Evolutionary conservation across 306 rosid species (phyloP), one percentile per base, ranked within the genome.

Genomic region (Cucurbita pepo): DNA sequence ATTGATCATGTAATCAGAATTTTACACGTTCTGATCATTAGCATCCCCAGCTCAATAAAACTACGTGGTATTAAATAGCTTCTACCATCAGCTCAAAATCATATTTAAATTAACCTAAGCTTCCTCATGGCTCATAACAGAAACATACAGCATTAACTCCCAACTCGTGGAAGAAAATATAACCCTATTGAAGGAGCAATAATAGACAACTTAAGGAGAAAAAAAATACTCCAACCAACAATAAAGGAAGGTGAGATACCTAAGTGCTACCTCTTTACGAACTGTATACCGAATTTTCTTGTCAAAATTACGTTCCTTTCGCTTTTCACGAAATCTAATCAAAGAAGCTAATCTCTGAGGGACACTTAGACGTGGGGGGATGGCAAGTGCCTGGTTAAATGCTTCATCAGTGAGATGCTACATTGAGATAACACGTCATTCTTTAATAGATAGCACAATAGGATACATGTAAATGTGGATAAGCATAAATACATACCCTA

Each of bases 251-350:
- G 77, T 19, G 78, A 34, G 72, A 60, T 87, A 85, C 96, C 96
- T 87, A 56, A 87, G 84, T 38, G 96, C 92, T 44, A 87, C 96
- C 83, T 87, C 92, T 78, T 89, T 87, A 54, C 90, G 92, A 79
- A 89, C 96, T 56, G 90, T 85, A 59, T 89, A 89, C 43, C 96
- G 90, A 18, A 87, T 87, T 83, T 89, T 89, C 84, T 89, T 87
- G 80, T 89, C 96, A 84, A 87, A 89, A 79, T 87, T 85, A 41
- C 90, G 74, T 75, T 89, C 96, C 69, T 89, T 89, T 71, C 96
- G 76, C 83, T 89, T 89, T 77, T 89, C 96, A 34, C 92, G 96
- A 79, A 89, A 89, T 77, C 96, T 89, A 78, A 85, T 79, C 81
- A 89, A 79, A 37, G 92, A 87, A 58, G 96, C 96, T 72, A 87